Conservation (phyloP, 2,329 filamentous ascomycete species). For the Aspergillus fumigatus region DNA sequence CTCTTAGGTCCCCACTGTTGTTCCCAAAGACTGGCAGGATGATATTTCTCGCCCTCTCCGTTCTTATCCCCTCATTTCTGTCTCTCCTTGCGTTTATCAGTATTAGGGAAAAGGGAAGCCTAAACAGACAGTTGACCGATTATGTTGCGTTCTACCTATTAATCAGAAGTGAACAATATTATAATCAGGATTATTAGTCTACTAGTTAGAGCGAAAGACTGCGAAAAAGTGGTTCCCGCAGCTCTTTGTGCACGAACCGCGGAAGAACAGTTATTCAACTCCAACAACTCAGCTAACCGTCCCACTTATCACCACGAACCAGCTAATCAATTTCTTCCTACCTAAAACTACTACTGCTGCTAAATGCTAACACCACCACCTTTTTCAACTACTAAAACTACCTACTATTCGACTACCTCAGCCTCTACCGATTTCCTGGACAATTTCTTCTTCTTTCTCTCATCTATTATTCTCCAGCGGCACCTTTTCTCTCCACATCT, state of each 20-base stretch:
- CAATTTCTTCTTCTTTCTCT: constrained; percentile 2
- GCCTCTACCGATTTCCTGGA: neutral
- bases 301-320: neutral
- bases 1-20: neutral
- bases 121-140: neutral
- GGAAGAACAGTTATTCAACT: constrained; percentile 3
- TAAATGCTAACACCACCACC: neutral
- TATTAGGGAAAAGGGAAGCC: neutral
- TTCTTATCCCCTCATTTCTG: constrained; percentile 8
- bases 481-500: neutral
- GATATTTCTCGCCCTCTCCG: constrained; percentile 6
- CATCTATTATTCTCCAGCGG: neutral
- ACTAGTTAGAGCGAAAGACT: neutral
- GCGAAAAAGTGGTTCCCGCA: neutral
- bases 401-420: constrained; percentile 9
- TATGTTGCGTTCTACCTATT: neutral
- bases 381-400: constrained; percentile 1
- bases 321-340: neutral
- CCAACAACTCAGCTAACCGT: constrained; percentile 4
- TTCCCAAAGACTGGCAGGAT: neutral
- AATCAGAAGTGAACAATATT: neutral
- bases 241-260: constrained; percentile 5
- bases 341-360: constrained; percentile 8
- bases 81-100: neutral
- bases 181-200: neutral